phyloP scores from a whole-genome alignment of 495 filamentous ascomycete genomes.

The Ascobolus immersus region DNA sequence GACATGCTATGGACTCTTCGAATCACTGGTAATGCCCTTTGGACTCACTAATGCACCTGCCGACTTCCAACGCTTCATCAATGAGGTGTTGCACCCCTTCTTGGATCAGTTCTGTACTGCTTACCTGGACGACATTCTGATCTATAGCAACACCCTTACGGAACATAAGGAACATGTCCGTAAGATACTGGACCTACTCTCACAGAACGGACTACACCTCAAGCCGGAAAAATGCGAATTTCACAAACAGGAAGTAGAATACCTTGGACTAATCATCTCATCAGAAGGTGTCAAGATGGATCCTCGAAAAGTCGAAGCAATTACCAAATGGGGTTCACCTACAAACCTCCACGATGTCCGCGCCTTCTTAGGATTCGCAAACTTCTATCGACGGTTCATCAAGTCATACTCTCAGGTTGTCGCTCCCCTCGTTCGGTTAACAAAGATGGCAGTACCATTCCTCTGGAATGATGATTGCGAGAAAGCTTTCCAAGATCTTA shows the following conservation, averaged over 20 bases:
- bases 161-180: constrained; percentile 11
- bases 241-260: constrained; percentile 11
- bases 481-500: constrained; percentile 1
- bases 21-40: constrained; percentile 16
- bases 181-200: constrained; percentile 11
- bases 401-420: constrained; percentile 7
- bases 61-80: constrained; percentile 17
- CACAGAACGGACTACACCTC: constrained; percentile 8
- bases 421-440: neutral
- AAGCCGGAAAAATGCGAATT: constrained; percentile 18
- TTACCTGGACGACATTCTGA: constrained; percentile 19
- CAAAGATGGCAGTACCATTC: neutral
- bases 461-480: neutral
- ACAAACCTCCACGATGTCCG: constrained; percentile 8
- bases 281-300: constrained; percentile 15
- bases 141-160: constrained; percentile 12
- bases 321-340: constrained; percentile 4
- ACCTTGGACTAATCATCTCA: constrained; percentile 15
- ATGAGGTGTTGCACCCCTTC: constrained; percentile 11
- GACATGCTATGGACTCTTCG: constrained; percentile 13
- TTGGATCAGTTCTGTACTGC: constrained; percentile 14
- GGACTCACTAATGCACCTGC: constrained; percentile 12
- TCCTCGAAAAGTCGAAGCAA: constrained; percentile 3
- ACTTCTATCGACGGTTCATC: constrained; percentile 8
- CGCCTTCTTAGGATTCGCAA: constrained; percentile 9